Evolutionary conservation across 257 asterid species (phyloP).

Genomic region (Plantago elongata): DNA sequence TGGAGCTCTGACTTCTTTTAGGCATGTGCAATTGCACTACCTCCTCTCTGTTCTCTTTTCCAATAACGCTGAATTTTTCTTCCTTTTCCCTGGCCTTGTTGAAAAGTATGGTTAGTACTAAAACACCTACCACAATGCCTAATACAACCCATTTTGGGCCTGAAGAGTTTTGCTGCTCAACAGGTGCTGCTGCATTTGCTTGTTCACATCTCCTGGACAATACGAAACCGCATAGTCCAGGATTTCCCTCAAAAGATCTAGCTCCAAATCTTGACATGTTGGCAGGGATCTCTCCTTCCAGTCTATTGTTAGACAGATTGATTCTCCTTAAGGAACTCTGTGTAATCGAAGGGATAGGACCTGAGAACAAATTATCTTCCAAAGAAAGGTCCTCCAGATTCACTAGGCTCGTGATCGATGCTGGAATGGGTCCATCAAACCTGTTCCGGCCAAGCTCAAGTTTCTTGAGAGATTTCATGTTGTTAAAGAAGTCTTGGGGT

Average conservation of each 20-base stretch:
- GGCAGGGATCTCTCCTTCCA: slow-evolving; percentile 69
- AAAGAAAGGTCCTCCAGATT: slow-evolving; percentile 36
- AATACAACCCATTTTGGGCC: slow-evolving; percentile 54
- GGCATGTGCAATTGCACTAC: slow-evolving; percentile 35
- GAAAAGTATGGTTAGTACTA: slow-evolving; percentile 44
- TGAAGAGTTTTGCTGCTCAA: neutral
- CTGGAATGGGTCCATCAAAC: slow-evolving; percentile 60
- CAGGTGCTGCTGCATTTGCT: slow-evolving; percentile 10
- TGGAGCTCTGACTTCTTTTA: neutral
- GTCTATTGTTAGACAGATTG: slow-evolving; percentile 44
- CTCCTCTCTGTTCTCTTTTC: slow-evolving; percentile 48
- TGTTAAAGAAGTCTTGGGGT: slow-evolving; percentile 36
- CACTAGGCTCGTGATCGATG: slow-evolving; percentile 30
- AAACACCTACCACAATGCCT: slow-evolving; percentile 41
- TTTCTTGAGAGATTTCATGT: slow-evolving; percentile 48
- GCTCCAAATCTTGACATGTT: slow-evolving; percentile 45
- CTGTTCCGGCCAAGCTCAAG: slow-evolving; percentile 43
- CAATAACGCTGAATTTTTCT: slow-evolving; percentile 32
- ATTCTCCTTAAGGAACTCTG: slow-evolving; percentile 35
- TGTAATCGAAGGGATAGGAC: slow-evolving; percentile 41
- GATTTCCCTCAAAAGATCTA: slow-evolving; percentile 48
- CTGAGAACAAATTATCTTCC: slow-evolving; percentile 58
- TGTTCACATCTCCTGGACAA: slow-evolving; percentile 27
- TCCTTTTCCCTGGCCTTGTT: slow-evolving; percentile 40
- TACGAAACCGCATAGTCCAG: slow-evolving; percentile 48